These are phyloP conservation scores for Chytriomyces confervae DNA, from an alignment of 192 early-diverging fungal genomes.

Conservation along the genomic window DNA sequence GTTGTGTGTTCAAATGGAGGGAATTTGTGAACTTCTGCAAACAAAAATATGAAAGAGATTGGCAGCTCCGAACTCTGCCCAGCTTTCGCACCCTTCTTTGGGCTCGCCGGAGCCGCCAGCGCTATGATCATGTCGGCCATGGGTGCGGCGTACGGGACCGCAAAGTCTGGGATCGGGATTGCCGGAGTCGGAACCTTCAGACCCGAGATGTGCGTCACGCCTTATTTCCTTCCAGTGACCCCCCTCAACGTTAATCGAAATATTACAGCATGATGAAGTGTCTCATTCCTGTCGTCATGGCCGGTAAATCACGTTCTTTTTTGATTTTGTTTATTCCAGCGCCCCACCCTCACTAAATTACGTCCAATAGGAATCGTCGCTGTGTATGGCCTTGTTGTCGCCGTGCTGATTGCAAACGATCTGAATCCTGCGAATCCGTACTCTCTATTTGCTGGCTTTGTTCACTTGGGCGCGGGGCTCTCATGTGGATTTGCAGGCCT, in stretches of 20 bases:
- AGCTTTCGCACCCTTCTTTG: slow-evolving; percentile 94
- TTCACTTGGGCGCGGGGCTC: slow-evolving; percentile 92
- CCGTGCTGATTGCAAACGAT: slow-evolving; percentile 80
- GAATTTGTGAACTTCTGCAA: neutral
- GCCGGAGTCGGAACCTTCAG: slow-evolving; percentile 92
- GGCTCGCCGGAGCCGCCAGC: slow-evolving; percentile 85
- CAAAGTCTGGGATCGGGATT: slow-evolving; percentile 96
- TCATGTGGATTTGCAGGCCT: slow-evolving; percentile 89
- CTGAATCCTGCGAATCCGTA: slow-evolving; percentile 46
- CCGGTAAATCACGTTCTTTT: slow-evolving; percentile 25
- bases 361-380: slow-evolving; percentile 83
- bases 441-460: slow-evolving; percentile 75
- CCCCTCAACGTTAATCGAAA: neutral
- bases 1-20: neutral
- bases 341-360: neutral
- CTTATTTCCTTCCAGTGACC: neutral
- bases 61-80: slow-evolving; percentile 63
- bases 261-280: slow-evolving; percentile 53
- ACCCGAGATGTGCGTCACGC: slow-evolving; percentile 71
- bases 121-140: slow-evolving; percentile 84
- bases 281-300: slow-evolving; percentile 96
- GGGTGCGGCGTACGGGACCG: slow-evolving; percentile 98
- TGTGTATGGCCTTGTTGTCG: slow-evolving; percentile 96
- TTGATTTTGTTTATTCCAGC: neutral
- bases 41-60: neutral